A percentile compares a stretch with the other conserved stretches of the same genome.
Conservation (phyloP, 768 basidiomycete genomes). For the Leccinum boreale region DNA sequence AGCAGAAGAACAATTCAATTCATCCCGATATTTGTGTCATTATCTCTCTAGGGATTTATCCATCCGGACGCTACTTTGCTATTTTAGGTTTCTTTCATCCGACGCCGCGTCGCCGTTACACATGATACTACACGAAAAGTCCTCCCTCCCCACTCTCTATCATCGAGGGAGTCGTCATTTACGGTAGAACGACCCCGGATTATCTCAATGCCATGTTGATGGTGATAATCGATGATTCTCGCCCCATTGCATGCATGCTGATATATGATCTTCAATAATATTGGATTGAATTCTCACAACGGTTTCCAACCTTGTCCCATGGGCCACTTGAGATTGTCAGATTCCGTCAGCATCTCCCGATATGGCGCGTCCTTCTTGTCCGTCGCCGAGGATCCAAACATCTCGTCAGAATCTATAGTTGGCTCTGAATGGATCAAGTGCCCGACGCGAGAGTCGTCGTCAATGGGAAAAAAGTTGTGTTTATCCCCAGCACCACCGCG, state of each 20-base stretch:
- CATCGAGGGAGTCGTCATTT: not conserved
- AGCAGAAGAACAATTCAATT: not conserved
- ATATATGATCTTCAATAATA: not conserved
- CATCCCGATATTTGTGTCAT: not conserved
- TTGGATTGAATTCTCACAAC: slow-evolving; percentile 22
- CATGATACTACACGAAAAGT: not conserved
- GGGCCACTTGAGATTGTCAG: slow-evolving; percentile 60
- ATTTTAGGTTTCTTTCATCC: not conserved
- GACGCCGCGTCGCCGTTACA: not conserved
- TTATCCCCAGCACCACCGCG: not conserved
- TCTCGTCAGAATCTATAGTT: slow-evolving; percentile 13
- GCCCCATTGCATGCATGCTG: not conserved
- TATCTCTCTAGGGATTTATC: not conserved
- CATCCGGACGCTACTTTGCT: not conserved
- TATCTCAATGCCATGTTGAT: not conserved
- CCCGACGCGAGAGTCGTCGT: slow-evolving; percentile 17
- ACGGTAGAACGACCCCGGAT: not conserved
- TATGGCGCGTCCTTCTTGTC: slow-evolving; percentile 2
- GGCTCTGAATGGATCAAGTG: slow-evolving; percentile 18
- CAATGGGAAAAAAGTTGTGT: not conserved
- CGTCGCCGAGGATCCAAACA: slow-evolving; percentile 8
- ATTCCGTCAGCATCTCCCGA: slow-evolving; percentile 19
- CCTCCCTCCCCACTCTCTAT: not conserved
- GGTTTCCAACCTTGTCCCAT: slow-evolving; percentile 54
- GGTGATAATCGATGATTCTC: not conserved